These are phyloP conservation scores for Globisporangium carolinianum DNA, from an alignment of 352 stramenopile genomes.

Conservation along the genomic window DNA sequence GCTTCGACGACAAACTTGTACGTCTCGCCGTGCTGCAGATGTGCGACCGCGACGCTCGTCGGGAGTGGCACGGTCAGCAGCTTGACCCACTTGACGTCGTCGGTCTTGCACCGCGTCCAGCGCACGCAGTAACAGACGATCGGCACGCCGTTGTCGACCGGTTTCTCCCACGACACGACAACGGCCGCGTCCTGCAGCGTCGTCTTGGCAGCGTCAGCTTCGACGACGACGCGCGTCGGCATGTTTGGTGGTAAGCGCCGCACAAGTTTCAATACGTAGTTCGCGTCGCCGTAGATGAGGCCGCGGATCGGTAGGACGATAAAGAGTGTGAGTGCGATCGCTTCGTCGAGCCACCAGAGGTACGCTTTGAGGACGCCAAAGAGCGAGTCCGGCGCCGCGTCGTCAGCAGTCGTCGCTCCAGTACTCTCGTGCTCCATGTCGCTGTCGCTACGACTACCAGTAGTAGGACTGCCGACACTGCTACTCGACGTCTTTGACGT, in stretches of 20 bases:
- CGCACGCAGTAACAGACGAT: constrained; percentile 83
- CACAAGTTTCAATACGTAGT: constrained; percentile 61
- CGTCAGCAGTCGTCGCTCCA: constrained; percentile 6
- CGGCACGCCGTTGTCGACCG: constrained; percentile 61
- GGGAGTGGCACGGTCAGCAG: constrained; percentile 61
- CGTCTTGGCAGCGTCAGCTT: constrained; percentile 50
- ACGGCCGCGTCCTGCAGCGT: constrained; percentile 48
- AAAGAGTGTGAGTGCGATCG: constrained; percentile 64
- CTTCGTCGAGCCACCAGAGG: constrained; percentile 84
- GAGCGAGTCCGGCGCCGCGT: constrained; percentile 13
- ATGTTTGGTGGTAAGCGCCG: constrained; percentile 71
- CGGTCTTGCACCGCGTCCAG: constrained; percentile 70
- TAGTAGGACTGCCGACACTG: no score
- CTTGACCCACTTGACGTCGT: constrained; percentile 76
- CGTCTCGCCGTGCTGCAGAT: constrained; percentile 69
- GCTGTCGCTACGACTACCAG: not conserved
- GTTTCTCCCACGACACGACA: constrained; percentile 74
- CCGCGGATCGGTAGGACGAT: constrained; percentile 71
- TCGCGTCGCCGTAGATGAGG: constrained; percentile 78
- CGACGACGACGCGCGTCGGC: constrained; percentile 71
- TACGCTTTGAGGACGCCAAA: constrained; percentile 56
- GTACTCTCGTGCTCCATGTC: not conserved
- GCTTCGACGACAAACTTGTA: constrained; percentile 84
- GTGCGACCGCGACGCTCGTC: constrained; percentile 46
- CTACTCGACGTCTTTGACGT: no score